Conservation (phyloP, 2,329 filamentous ascomycete genomes). For the Sclerotinia spermophila region DNA sequence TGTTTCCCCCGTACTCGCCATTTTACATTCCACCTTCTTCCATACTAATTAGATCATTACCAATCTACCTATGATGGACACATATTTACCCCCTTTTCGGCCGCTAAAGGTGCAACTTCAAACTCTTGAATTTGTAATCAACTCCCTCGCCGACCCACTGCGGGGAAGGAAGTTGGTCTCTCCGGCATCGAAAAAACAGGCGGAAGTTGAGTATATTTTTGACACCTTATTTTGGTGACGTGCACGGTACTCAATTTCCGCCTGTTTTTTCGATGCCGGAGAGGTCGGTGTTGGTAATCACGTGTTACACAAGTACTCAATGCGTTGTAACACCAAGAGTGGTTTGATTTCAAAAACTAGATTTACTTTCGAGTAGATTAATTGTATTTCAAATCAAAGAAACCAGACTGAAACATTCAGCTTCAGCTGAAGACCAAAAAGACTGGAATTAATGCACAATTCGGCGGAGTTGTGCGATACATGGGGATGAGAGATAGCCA, state of each 20-base stretch:
- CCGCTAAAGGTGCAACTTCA: background rate
- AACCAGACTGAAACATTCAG: too few species aligned
- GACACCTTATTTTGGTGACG: too few species aligned
- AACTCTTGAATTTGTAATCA: background rate
- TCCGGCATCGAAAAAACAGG: too few species aligned
- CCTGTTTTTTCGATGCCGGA: too few species aligned
- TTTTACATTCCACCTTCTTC: background rate
- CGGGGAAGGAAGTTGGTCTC: too few species aligned
- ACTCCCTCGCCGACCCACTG: background rate
- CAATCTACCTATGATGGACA: background rate
- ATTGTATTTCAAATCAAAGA: background rate
- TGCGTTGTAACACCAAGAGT: background rate
- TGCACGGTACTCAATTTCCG: too few species aligned
- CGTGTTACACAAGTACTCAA: background rate
- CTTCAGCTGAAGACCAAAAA: background rate
- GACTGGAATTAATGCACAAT: background rate
- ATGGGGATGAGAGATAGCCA: background rate
- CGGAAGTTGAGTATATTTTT: too few species aligned
- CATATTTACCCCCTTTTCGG: background rate
- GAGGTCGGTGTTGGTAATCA: slow-evolving; percentile 4
- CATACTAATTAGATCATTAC: background rate
- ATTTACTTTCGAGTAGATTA: background rate
- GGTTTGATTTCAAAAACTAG: background rate
- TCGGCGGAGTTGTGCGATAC: background rate
- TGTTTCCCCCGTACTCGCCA: background rate